phyloP scores from a whole-genome alignment of 768 basidiomycete species.

The Lyophyllum decastes region DNA sequence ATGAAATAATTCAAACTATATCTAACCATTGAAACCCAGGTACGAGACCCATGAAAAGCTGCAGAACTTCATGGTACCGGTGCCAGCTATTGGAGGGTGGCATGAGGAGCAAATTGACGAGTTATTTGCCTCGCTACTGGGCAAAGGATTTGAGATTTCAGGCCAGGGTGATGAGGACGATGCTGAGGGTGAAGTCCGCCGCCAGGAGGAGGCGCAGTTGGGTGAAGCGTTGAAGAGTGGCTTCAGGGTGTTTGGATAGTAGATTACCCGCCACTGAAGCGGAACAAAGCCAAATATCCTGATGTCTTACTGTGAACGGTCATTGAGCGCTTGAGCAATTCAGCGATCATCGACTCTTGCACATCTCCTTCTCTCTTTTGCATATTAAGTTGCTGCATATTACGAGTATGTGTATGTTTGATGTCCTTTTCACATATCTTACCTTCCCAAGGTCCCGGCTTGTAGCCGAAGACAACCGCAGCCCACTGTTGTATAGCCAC shows the following conservation, averaged over 20 bases:
- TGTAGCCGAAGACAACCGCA: constrained; percentile 7
- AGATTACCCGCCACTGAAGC: constrained; percentile 26
- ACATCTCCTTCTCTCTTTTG: neutral
- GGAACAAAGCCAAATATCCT: constrained; percentile 44
- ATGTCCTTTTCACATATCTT: neutral
- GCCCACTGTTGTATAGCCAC: neutral
- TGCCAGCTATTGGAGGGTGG: constrained; percentile 71
- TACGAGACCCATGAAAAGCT: constrained; percentile 96
- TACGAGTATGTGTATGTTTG: neutral
- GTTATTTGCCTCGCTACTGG: constrained; percentile 85
- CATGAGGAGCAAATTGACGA: constrained; percentile 97
- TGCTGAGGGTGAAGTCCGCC: constrained; percentile 22
- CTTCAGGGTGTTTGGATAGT: constrained; percentile 65
- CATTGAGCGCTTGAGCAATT: constrained; percentile 2
- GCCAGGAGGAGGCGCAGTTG: constrained; percentile 29
- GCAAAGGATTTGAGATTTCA: constrained; percentile 60
- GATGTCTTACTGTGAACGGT: constrained; percentile 11
- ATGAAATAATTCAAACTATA: neutral
- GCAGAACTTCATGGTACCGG: constrained; percentile 96
- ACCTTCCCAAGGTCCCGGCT: constrained; percentile 1
- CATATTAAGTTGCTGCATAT: neutral
- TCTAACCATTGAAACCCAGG: constrained; percentile 34
- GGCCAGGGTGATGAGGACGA: constrained; percentile 27
- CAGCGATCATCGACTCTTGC: neutral
- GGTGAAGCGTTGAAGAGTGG: constrained; percentile 40